These are phyloP conservation scores for Crithidia bombi DNA, from an alignment of 208 protist species.

Conservation along the genomic window DNA sequence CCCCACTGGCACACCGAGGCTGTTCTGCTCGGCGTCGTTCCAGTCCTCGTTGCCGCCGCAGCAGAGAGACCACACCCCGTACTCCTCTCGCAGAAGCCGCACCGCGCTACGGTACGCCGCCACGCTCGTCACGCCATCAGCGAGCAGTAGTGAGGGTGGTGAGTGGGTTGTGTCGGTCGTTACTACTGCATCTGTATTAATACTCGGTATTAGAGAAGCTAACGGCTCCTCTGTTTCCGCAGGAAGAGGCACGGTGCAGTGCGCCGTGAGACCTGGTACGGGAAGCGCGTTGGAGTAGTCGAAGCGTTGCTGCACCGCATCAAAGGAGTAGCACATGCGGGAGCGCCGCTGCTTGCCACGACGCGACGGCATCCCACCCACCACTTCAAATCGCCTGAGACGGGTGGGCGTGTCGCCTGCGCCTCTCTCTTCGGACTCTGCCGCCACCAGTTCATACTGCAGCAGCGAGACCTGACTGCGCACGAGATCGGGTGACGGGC, in stretches of 20 bases:
- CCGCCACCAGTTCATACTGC: slow-evolving; percentile 24
- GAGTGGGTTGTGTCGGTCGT: not conserved
- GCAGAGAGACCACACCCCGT: slow-evolving; percentile 35
- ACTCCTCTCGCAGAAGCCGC: slow-evolving; percentile 2
- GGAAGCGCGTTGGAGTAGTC: slow-evolving; percentile 46
- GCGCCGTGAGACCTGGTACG: slow-evolving; percentile 51
- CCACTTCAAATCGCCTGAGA: slow-evolving; percentile 47
- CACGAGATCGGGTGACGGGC: slow-evolving; percentile 49
- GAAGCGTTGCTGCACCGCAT: slow-evolving; percentile 36
- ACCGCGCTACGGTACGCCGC: slow-evolving; percentile 6
- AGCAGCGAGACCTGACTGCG: slow-evolving; percentile 43
- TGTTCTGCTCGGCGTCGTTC: slow-evolving; percentile 43
- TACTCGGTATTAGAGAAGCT: not conserved
- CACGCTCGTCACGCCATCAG: not conserved
- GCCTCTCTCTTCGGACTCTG: no score
- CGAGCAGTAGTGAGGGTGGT: not conserved
- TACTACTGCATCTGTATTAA: no score
- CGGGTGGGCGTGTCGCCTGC: not conserved
- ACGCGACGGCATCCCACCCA: slow-evolving; percentile 53
- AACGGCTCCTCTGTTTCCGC: not conserved
- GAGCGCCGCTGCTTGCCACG: slow-evolving; percentile 49
- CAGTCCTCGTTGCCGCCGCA: slow-evolving; percentile 53
- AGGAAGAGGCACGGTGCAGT: slow-evolving; percentile 38
- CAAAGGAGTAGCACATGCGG: slow-evolving; percentile 51
- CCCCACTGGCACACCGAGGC: slow-evolving; percentile 41